Conservation (phyloP, 805 yeast species). For the Jamesozyma spencerorum region DNA sequence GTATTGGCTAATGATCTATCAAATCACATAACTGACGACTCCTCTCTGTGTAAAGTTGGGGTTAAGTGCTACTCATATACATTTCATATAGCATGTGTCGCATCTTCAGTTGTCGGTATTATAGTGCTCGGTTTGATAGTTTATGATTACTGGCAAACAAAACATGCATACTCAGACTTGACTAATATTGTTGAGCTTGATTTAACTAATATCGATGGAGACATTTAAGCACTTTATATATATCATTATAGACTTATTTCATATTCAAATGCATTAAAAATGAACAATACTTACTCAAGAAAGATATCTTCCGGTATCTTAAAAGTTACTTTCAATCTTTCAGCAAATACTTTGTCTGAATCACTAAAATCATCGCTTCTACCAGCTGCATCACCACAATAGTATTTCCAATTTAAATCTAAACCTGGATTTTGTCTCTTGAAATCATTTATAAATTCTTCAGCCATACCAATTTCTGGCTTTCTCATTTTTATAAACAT, state of each 20-base stretch:
- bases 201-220: too few relatives aligned
- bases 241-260: too few relatives aligned
- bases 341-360: slow-evolving; percentile 66
- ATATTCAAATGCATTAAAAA: too few relatives aligned
- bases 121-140: not conserved
- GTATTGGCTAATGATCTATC: slow-evolving; percentile 50
- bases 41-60: slow-evolving; percentile 38
- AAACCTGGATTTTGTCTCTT: slow-evolving; percentile 5
- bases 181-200: too few relatives aligned
- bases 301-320: slow-evolving; percentile 66
- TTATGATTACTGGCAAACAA: not conserved
- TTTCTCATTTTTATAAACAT: slow-evolving; percentile 43
- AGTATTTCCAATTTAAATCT: slow-evolving; percentile 27
- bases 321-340: slow-evolving; percentile 43
- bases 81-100: slow-evolving; percentile 25
- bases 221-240: too few relatives aligned
- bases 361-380: slow-evolving; percentile 69
- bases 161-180: too few relatives aligned
- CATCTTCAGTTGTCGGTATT: slow-evolving; percentile 9
- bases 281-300: too few relatives aligned
- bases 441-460: slow-evolving; percentile 38
- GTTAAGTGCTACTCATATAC: slow-evolving; percentile 40
- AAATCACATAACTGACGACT: slow-evolving; percentile 32
- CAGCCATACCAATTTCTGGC: slow-evolving; percentile 76
- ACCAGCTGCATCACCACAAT: slow-evolving; percentile 97